These are phyloP conservation scores for Suillus discolor DNA, from an alignment of 768 basidiomycete genomes.

Conservation along the genomic window DNA sequence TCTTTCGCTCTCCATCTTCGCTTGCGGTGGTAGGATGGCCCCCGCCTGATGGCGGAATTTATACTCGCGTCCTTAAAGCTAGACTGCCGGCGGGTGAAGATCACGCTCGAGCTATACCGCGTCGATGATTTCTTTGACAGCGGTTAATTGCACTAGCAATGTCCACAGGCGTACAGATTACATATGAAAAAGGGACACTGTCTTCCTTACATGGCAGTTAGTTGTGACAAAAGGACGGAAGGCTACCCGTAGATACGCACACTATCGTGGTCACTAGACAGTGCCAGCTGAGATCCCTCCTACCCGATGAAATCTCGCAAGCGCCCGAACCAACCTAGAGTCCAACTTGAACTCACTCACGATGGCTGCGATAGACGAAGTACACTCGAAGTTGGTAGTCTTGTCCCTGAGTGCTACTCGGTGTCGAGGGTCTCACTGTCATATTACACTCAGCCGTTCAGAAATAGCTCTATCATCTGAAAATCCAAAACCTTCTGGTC, in stretches of 20 bases:
- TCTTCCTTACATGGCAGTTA: not conserved
- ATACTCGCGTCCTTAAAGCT: not conserved
- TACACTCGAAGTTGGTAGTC: not conserved
- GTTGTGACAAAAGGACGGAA: not conserved
- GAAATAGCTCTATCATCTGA: constrained; percentile 5
- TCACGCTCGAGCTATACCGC: not conserved
- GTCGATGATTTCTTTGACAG: not conserved
- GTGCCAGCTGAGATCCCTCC: not conserved
- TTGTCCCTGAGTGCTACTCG: constrained; percentile 2
- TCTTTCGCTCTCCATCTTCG: not conserved
- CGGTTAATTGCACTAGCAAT: not conserved
- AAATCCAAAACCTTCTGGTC: constrained; percentile 3
- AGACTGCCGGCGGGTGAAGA: not conserved
- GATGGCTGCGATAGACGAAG: not conserved
- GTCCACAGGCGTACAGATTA: not conserved
- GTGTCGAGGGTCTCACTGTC: not conserved
- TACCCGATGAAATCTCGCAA: not conserved
- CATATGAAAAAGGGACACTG: not conserved
- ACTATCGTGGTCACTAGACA: not conserved
- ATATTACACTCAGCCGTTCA: not conserved
- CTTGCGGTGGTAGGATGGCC: not conserved
- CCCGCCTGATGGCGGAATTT: not conserved
- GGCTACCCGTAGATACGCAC: not conserved
- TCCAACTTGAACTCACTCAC: not conserved
- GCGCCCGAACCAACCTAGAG: not conserved